Base-by-base conservation (phyloP, 1,139 yeast species). In the Saccharomycopsis hybrid region DNA sequence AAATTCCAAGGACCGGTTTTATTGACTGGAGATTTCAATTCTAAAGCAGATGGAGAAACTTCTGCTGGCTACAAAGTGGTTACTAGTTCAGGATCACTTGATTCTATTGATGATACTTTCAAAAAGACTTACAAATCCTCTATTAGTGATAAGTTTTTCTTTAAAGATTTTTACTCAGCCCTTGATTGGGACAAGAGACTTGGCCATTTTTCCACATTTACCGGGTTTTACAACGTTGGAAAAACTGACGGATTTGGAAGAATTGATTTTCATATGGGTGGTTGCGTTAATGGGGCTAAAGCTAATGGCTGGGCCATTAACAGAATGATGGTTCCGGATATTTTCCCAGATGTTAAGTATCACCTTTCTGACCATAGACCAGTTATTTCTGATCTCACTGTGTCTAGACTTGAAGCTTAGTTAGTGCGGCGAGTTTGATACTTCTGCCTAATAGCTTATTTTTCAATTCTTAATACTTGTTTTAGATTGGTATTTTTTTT, bases 331-430 rank as follows among this genome's bases (percentile, higher is more conserved):
- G 60, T 57, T 11, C 63, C 62, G 4, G 65, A 63, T 27, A 63
- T 58, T 31, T 61, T 63, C 54, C 60, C 59, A 42, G 69, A 66
- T 52, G 52, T 55, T 35, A 59, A 58, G n/a, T 61, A 49, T 50
- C 66, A 66, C 53, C 63, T 69, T 35, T 69, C 74, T 45, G 79
- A 74, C 58, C 78, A 74, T 56, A 62, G 77, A 53, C 76, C 77
- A 0, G 65, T 73, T 13, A 61, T 64, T 29, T 63, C 66, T 5
- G 69, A 70, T 44, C 9, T 29, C 18, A 9, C 11, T n/a, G 27
- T n/a, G 7, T 7, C 7, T n/a, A 37, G 41, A 37, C 9, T 31
- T n/a, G n/a, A n/a, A n/a, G n/a, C n/a, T n/a, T n/a, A n/a, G n/a
- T n/a, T n/a, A n/a, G n/a, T n/a, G n/a, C n/a, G n/a, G n/a, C n/a